Evolutionary conservation across 768 basidiomycete species (phyloP), one percentile per base, ranked within the genome.

Genomic region (Floccularia luteovirens): DNA sequence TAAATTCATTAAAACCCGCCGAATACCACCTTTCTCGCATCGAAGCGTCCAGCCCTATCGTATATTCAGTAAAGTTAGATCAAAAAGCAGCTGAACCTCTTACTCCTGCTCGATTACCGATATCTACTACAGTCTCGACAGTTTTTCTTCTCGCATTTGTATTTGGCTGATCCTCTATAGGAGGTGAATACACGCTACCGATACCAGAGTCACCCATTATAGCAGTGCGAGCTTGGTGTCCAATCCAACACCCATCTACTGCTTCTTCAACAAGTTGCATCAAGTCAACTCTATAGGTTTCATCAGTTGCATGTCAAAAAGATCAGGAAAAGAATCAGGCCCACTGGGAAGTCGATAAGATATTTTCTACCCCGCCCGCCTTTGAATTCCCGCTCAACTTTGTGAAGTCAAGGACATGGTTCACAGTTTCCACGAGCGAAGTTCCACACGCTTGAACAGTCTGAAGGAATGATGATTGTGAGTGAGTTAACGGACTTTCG

Each of bases 331-430:
- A n/a, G n/a, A n/a, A n/a, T n/a, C n/a, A 14, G 41, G 63, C 78
- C 44, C 38, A 84, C 87, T 68, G 74, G 43, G 75, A 73, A 6
- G 75, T 74, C 14, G 74, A 67, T 45, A 90, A 88, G 31, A 79
- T 76, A 46, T 83, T 85, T 54, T 88, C 80, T 5, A 82, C 75
- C 28, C 83, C 82, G 20, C 84, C 87, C 2, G 78, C 71, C 55
- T 87, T 88, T 33, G 79, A 70, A 50, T 84, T 88, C 16, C 90
- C 91, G 45, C 88, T 91, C 17, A 94, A 71, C 54, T 97, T 97
- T 22, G 91, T 94, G 54, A 93, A 97, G 57, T 97, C 93, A 20
- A 97, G 67, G 4, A 97, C 93, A 50, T 97, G 93, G 53, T 96
- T 96, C 36, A 97, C 91, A 0, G 92, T 94, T 64, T 97, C 93